A percentile compares a stretch with the other conserved stretches of the same genome.
Evolutionary conservation across 805 yeast species (phyloP).

Genomic region (Lachancea thermotolerans): DNA sequence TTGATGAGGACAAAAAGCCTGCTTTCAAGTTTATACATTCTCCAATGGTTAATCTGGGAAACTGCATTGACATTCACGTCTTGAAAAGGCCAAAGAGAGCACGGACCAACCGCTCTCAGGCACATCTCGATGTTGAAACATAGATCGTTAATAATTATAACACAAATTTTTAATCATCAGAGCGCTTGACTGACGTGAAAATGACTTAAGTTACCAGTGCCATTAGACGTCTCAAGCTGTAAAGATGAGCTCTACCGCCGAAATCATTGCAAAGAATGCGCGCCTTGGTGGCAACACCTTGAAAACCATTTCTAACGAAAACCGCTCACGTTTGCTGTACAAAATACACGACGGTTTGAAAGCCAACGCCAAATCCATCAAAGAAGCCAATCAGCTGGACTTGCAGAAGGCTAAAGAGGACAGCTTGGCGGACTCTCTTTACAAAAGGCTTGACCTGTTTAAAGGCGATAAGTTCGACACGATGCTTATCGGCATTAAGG

Average conservation of each 20-base stretch:
- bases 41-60: constrained; percentile 21
- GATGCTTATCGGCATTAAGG: constrained; percentile 91
- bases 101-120: not conserved
- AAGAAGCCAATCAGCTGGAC: constrained; percentile 70
- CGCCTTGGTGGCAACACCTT: constrained; percentile 76
- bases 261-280: constrained; percentile 72
- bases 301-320: constrained; percentile 67
- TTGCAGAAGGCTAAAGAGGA: constrained; percentile 59
- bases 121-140: not conserved
- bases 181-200: not conserved
- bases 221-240: not conserved
- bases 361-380: constrained; percentile 51
- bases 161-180: not conserved
- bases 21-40: constrained; percentile 17
- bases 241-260: constrained; percentile 38
- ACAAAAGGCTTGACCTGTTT: constrained; percentile 79
- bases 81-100: constrained; percentile 27
- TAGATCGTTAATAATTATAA: not conserved
- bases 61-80: constrained; percentile 26
- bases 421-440: constrained; percentile 59
- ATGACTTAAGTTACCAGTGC: not conserved
- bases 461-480: constrained; percentile 80
- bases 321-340: constrained; percentile 65
- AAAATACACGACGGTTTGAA: constrained; percentile 66
- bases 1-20: constrained; percentile 19